Evolutionary conservation across 805 yeast species (phyloP).

Genomic region (Wickerhamomyces bovis): DNA sequence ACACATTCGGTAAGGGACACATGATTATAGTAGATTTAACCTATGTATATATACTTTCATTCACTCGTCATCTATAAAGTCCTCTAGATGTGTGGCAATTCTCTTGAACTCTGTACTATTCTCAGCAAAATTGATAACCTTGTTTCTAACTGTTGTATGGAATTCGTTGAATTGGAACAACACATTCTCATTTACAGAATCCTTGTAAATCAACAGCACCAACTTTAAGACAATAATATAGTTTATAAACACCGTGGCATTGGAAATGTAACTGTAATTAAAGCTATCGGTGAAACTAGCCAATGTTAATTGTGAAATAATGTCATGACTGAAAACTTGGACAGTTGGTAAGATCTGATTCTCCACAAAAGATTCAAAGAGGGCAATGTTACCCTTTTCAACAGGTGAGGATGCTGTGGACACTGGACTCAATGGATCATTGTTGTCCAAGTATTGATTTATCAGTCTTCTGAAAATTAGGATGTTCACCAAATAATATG

Average conservation of each 20-base stretch:
- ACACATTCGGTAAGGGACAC: not conserved
- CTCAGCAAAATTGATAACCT: not conserved
- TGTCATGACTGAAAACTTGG: not conserved
- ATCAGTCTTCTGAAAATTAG: slow-evolving; percentile 4
- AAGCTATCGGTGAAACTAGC: not conserved
- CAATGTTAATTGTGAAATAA: not conserved
- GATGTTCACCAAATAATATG: slow-evolving; percentile 5
- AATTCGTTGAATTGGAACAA: not conserved
- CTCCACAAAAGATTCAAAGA: slow-evolving; percentile 3
- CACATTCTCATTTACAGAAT: not conserved
- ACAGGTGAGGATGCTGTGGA: not conserved
- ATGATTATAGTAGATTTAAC: too few relatives aligned
- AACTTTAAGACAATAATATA: slow-evolving; percentile 4
- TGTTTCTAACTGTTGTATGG: not conserved
- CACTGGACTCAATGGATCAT: not conserved
- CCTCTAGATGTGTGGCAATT: not conserved
- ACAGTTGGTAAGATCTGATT: slow-evolving; percentile 5
- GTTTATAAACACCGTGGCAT: slow-evolving; percentile 1
- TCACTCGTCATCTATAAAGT: not conserved
- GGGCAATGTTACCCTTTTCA: not conserved
- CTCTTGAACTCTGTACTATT: not conserved
- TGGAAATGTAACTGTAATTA: not conserved
- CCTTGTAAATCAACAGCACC: not conserved
- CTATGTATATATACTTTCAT: not conserved
- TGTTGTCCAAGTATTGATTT: not conserved